Base-by-base conservation (phyloP, 495 filamentous ascomycete species). In the Penicillium waksmanii region DNA sequence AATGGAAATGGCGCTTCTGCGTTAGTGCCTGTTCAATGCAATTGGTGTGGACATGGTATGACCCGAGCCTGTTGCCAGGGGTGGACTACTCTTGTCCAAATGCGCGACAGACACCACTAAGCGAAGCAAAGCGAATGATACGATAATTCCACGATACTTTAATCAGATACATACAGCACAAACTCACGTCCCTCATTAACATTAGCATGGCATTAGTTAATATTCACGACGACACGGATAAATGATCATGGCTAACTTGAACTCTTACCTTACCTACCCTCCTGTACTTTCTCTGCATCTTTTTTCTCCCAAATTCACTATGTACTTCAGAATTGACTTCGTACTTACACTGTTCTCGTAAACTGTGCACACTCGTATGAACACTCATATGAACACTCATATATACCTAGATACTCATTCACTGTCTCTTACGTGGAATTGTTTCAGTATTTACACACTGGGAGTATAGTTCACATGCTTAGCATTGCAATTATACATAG, bases 11-110 rank as follows among this genome's bases (percentile, higher is more conserved):
- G 6, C 4, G 11, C 34, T 7, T 23, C 51, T 62, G 15, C 57
- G 1, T 57, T 38, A 12, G 81, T 23, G 78, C 79, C 54, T 78
- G 82, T 12, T 77, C 80, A 84, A 58, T 92, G 89, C 64, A 89
- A 88, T 52, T 94, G 90, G 88, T 94, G 90, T 73, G 73, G 78
- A 25, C 90, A 94, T 77, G 79, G 81, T 33, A 92, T 94, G 88
- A 87, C 77, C 52, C 85, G 80, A 18, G 67, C 72, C 51, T 94
- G 90, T 69, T 94, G 90, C 69, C 79, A 87, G 18, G 89, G 88
- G 15, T 93, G 89, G 78, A 85, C 84, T 21, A 84, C 89, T 5
- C 77, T 89, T 46, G 86, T 92, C 19, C 84, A 88, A 57, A 69
- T 91, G 71, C 84, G 84, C 54, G 86, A 90, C 66, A 84, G 82